These are phyloP conservation scores for Zanthoxylum bungeanum DNA, from an alignment of 345 rosid genomes.

Conservation along the genomic window DNA sequence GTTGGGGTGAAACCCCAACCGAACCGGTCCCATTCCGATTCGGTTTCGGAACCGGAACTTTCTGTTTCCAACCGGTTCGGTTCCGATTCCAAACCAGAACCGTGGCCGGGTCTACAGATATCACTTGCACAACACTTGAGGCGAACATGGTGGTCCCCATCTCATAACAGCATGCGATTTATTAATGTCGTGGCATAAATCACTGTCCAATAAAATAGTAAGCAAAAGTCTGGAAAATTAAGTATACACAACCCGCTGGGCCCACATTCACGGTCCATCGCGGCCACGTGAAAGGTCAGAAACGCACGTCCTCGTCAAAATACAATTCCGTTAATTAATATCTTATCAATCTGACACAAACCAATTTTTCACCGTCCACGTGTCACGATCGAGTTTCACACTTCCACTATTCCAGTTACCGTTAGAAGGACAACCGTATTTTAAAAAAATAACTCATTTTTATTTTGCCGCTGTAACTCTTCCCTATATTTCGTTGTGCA, in stretches of 20 bases:
- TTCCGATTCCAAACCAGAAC: too few relatives aligned
- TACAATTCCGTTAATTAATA: constrained; percentile 5
- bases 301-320: not conserved
- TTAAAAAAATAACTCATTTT: not conserved
- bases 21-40: too few relatives aligned
- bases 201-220: not conserved
- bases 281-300: constrained; percentile 13
- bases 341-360: constrained; percentile 1
- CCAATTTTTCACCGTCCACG: constrained; percentile 7
- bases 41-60: too few relatives aligned
- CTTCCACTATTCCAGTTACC: not conserved
- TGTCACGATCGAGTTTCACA: not conserved
- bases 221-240: not conserved
- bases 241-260: not conserved
- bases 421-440: constrained; percentile 16
- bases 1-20: too few relatives aligned
- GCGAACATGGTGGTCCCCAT: constrained; percentile 8
- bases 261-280: not conserved
- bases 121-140: not conserved
- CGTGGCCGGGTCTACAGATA: too few relatives aligned
- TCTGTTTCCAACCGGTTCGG: too few relatives aligned
- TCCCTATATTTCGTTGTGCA: constrained; percentile 4
- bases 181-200: not conserved
- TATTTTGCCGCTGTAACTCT: not conserved
- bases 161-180: constrained; percentile 6